Evolutionary conservation across 352 stramenopile species (phyloP).

Genomic region (Pythium pyrilobum): DNA sequence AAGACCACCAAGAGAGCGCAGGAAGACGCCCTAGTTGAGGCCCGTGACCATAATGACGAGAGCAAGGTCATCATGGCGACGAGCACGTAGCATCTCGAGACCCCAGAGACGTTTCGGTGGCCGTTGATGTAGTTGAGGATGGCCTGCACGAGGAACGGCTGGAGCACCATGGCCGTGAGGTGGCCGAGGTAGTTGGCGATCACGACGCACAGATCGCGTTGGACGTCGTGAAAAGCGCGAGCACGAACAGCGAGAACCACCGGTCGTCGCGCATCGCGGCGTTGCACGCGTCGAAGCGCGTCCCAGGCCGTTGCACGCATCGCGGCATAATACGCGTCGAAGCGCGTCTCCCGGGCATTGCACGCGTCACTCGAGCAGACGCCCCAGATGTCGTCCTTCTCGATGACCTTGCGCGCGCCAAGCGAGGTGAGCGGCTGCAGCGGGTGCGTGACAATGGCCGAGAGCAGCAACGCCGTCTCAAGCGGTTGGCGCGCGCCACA

Average conservation of each 20-base stretch:
- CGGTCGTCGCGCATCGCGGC: not conserved
- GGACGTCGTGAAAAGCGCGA: slow-evolving; percentile 13
- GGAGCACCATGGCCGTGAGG: slow-evolving; percentile 14
- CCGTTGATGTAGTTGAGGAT: slow-evolving; percentile 17
- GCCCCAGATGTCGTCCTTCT: slow-evolving; percentile 28
- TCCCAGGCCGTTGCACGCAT: slow-evolving; percentile 16
- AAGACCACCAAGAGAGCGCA: slow-evolving; percentile 50
- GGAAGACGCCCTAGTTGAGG: slow-evolving; percentile 46
- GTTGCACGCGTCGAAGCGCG: slow-evolving; percentile 6
- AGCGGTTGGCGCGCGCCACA: slow-evolving; percentile 20
- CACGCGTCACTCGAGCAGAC: too few relatives aligned
- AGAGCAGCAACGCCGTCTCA: slow-evolving; percentile 19
- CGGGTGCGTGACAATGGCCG: slow-evolving; percentile 19
- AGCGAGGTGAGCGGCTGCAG: slow-evolving; percentile 27
- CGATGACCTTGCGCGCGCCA: slow-evolving; percentile 21
- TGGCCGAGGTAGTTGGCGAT: slow-evolving; percentile 15
- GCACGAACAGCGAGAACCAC: too few relatives aligned
- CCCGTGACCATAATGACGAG: slow-evolving; percentile 32
- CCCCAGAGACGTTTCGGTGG: too few relatives aligned
- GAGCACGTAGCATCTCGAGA: slow-evolving; percentile 30
- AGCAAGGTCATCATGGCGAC: slow-evolving; percentile 29
- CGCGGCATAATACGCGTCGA: too few relatives aligned
- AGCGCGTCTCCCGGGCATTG: too few relatives aligned
- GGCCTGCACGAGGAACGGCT: slow-evolving; percentile 18
- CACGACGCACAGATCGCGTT: not conserved